phyloP scores from a whole-genome alignment of 345 rosid species.

The Excoecaria agallocha region DNA sequence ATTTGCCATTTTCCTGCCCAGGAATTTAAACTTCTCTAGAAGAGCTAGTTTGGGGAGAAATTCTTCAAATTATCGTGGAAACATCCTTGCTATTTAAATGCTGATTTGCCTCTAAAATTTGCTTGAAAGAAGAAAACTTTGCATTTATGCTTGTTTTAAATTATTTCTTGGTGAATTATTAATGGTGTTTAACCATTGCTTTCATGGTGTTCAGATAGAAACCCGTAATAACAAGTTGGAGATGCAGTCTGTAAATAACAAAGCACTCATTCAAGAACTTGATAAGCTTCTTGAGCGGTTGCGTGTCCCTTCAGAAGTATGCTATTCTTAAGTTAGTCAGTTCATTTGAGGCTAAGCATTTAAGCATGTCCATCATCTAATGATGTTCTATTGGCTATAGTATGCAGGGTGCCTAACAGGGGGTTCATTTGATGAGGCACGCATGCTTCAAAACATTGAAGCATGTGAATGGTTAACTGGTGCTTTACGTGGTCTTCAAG shows the following conservation, averaged over 20 bases:
- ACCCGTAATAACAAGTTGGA: constrained; percentile 94
- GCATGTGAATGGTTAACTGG: constrained; percentile 98
- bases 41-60: background rate
- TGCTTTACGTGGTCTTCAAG: constrained; percentile 74
- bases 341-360: background rate
- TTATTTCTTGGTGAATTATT: constrained; percentile 12
- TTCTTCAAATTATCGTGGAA: background rate
- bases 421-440: constrained; percentile 90
- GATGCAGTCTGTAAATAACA: constrained; percentile 94
- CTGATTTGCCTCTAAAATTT: constrained; percentile 8
- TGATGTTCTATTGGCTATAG: constrained; percentile 45
- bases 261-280: constrained; percentile 85
- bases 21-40: background rate
- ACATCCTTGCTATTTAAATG: background rate
- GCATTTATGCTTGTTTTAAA: constrained; percentile 7
- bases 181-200: constrained; percentile 16
- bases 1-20: background rate
- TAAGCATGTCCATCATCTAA: constrained; percentile 22
- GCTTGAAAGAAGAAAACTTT: background rate
- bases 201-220: constrained; percentile 67
- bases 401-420: constrained; percentile 80
- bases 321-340: constrained; percentile 5
- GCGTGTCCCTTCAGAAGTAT: constrained; percentile 86
- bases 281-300: constrained; percentile 84
- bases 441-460: constrained; percentile 86